Evolutionary conservation across 2,329 filamentous ascomycete species (phyloP).

Genomic region (Pseudogymnoascus sp.): DNA sequence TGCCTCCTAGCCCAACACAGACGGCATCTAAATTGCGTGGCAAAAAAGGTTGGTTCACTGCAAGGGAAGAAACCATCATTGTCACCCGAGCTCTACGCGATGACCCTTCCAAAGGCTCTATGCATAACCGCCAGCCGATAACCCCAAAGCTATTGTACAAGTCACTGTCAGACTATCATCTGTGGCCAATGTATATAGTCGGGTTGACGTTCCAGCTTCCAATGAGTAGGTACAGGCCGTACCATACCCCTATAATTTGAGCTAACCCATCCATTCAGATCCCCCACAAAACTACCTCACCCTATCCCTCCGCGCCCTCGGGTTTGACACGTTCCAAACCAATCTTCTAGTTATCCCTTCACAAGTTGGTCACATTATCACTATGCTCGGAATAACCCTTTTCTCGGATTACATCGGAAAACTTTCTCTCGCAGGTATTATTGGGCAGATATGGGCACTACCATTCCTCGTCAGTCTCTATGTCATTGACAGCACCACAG

Average conservation of each 20-base stretch:
- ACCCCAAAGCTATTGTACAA: slow-evolving; percentile 37
- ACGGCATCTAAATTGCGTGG: slow-evolving; percentile 46
- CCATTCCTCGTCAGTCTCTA: slow-evolving; percentile 47
- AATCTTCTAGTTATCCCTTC: slow-evolving; percentile 57
- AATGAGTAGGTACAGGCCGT: slow-evolving; percentile 17
- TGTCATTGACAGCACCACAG: slow-evolving; percentile 13
- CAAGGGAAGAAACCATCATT: slow-evolving; percentile 53
- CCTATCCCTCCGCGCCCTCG: slow-evolving; percentile 47
- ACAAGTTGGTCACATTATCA: slow-evolving; percentile 40
- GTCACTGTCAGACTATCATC: slow-evolving; percentile 41
- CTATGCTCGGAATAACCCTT: slow-evolving; percentile 29
- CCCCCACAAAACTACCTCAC: slow-evolving; percentile 48
- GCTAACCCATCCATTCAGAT: slow-evolving; percentile 17
- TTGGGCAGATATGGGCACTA: slow-evolving; percentile 50
- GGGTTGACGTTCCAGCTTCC: slow-evolving; percentile 44
- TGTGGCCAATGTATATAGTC: slow-evolving; percentile 42
- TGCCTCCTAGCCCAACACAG: slow-evolving; percentile 22
- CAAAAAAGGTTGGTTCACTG: slow-evolving; percentile 53
- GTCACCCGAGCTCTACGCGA: slow-evolving; percentile 49
- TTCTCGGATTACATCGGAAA: slow-evolving; percentile 39
- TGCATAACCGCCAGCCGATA: slow-evolving; percentile 44
- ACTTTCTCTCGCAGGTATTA: slow-evolving; percentile 40
- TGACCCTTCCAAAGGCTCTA: slow-evolving; percentile 38
- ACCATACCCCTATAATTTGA: neutral
- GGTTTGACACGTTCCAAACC: slow-evolving; percentile 51